Conservation (phyloP, 345 rosid species). For the Lepidium didymum region DNA sequence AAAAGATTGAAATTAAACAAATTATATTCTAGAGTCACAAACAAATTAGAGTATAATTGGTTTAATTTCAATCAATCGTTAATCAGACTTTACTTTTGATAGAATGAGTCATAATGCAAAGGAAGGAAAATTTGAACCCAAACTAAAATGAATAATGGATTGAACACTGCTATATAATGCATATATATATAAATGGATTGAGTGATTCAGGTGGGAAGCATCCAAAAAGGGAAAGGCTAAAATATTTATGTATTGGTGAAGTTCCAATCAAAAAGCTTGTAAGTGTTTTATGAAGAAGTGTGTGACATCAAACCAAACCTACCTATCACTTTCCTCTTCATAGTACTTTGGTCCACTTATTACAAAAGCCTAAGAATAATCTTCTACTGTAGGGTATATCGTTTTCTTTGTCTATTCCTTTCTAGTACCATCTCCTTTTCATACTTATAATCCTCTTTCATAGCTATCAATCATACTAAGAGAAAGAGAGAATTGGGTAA, state of each 20-base stretch:
- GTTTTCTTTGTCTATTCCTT: slow-evolving; percentile 24
- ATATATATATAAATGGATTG: not conserved
- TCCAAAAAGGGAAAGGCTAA: slow-evolving; percentile 16
- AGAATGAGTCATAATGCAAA: too few relatives aligned
- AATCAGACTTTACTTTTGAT: too few relatives aligned
- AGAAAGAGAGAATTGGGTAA: not conserved
- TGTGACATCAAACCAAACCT: slow-evolving; percentile 31
- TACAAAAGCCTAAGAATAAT: slow-evolving; percentile 4
- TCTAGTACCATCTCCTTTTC: slow-evolving; percentile 31
- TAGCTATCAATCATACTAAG: not conserved
- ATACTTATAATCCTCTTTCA: slow-evolving; percentile 3
- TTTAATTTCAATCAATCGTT: too few relatives aligned
- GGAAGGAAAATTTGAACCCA: not conserved
- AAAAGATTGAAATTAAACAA: too few relatives aligned
- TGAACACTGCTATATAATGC: not conserved
- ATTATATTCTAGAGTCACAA: too few relatives aligned
- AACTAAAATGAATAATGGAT: not conserved
- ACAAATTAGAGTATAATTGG: too few relatives aligned
- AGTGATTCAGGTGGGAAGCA: slow-evolving; percentile 1
- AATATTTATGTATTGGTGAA: not conserved
- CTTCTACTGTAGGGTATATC: slow-evolving; percentile 5
- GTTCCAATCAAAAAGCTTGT: slow-evolving; percentile 26
- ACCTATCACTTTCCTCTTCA: slow-evolving; percentile 24
- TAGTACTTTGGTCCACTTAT: slow-evolving; percentile 23
- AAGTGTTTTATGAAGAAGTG: slow-evolving; percentile 18